A percentile compares a stretch with the other conserved stretches of the same genome.
Conservation (phyloP, 2,329 filamentous ascomycete species). For the Juglanconis juglandina region DNA sequence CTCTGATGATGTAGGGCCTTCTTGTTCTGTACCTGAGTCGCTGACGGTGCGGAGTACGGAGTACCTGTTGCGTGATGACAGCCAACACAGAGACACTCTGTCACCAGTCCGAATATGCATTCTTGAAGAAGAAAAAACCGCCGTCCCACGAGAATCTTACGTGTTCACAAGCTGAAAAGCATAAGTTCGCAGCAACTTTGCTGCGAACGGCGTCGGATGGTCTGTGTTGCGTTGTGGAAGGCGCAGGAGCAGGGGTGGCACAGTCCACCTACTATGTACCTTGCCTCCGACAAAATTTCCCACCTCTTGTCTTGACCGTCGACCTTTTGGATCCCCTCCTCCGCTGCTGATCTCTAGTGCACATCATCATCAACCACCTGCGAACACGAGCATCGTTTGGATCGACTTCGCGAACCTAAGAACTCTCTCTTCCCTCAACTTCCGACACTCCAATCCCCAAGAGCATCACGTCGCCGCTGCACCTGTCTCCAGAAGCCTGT, state of each 20-base stretch:
- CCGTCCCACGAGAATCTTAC: no score
- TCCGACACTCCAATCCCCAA: not conserved
- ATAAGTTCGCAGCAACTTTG: not conserved
- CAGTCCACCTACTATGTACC: not conserved
- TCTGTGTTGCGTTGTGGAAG: not conserved
- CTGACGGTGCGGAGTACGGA: no score
- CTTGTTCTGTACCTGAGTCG: no score
- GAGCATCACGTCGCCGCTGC: not conserved
- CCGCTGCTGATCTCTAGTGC: not conserved
- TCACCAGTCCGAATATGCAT: no score
- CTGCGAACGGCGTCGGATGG: not conserved
- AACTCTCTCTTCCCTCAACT: not conserved
- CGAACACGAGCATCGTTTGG: not conserved
- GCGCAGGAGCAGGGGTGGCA: constrained; percentile 6
- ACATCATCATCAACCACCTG: constrained; percentile 9
- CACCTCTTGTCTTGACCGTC: constrained; percentile 43
- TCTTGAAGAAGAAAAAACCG: no score
- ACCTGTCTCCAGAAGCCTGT: not conserved
- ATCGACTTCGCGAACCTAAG: constrained; percentile 2
- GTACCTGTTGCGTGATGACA: no score
- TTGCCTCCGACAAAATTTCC: constrained; percentile 13
- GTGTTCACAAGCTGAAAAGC: no score
- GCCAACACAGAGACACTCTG: no score
- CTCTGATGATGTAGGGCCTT: no score
- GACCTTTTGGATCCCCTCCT: constrained; percentile 53